Evolutionary conservation across 2,329 filamentous ascomycete genomes (phyloP), one percentile per base, ranked within the genome.

Genomic region (Aspergillus costaricaensis): DNA sequence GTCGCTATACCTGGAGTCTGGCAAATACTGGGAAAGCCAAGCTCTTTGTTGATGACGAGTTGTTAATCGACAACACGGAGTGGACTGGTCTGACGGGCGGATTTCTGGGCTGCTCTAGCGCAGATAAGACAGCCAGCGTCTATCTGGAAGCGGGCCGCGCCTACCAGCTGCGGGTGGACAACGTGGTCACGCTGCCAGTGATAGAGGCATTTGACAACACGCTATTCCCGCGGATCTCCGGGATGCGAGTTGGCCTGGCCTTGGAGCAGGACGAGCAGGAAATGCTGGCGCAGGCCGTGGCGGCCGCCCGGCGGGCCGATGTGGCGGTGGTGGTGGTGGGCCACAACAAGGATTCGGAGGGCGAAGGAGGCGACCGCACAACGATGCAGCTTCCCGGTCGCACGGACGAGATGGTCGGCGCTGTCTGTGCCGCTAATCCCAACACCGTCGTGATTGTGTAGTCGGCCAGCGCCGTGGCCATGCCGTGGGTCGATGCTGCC

Each of bases 291-390:
- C 53, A 59, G 21, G 63, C 61, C 2, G 58, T 59, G 14, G 50
- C 52, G 2, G 47, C 54, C 2, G 63, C 63, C 14, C 38, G 52
- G 15, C 19, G 41, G 2, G 41, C 53, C 10, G 61, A 65, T 30
- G 8, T 58, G 3, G 58, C 63, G 1, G 51, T 65, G 10, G 39
- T 65, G 14, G 58, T 63, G 4, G 57, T 58, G 4, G 63, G 63
- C 1, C 58, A 63, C 25, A 61, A 59, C 6, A 53, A 57, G 15
- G 58, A 61, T 12, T 63, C 55, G 12, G 63, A 65, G 19, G 52
- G 58, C 3, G 63, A 65, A 55, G 63, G 63, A 2, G 55, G 57
- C 17, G 61, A 65, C 23, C 63, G 56, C 19, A 5, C 44, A 10
- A 49, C 39, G 52, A 59, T 65, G 41, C 38, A 63, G n/a, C 57